Evolutionary conservation across 2,329 filamentous ascomycete genomes (phyloP).

Genomic region (Aspergillus floridensis): DNA sequence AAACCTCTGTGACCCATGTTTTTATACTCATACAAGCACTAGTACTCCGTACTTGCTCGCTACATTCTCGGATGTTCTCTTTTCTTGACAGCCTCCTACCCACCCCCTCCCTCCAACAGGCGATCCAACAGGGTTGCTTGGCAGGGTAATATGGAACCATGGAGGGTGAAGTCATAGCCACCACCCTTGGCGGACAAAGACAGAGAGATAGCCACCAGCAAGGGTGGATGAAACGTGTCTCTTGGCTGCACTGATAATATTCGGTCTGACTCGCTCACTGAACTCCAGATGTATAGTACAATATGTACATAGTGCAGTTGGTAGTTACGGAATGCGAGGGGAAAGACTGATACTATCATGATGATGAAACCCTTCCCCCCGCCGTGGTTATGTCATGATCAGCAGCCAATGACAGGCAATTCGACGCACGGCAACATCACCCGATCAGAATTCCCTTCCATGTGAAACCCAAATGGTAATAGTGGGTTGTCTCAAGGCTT

Average conservation of each 20-base stretch:
- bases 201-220: background rate
- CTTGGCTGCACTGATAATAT: background rate
- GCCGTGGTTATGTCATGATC: constrained; percentile 6
- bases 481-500: no score
- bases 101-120: background rate
- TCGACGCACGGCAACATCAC: background rate
- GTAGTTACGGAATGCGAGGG: background rate
- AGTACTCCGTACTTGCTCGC: no score
- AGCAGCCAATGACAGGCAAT: background rate
- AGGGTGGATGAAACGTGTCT: background rate
- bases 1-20: no score
- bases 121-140: background rate
- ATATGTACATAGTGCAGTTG: background rate
- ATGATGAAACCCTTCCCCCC: constrained; percentile 3
- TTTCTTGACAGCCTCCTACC: background rate
- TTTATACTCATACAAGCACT: no score
- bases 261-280: background rate
- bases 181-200: background rate
- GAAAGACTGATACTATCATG: background rate
- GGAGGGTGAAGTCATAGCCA: background rate
- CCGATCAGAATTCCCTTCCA: background rate
- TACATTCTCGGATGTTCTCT: no score
- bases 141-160: background rate
- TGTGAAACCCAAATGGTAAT: background rate
- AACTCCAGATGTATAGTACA: background rate